These are phyloP conservation scores for Kregervanrija pseudodelftensis DNA, from an alignment of 805 yeast species.

Conservation along the genomic window DNA sequence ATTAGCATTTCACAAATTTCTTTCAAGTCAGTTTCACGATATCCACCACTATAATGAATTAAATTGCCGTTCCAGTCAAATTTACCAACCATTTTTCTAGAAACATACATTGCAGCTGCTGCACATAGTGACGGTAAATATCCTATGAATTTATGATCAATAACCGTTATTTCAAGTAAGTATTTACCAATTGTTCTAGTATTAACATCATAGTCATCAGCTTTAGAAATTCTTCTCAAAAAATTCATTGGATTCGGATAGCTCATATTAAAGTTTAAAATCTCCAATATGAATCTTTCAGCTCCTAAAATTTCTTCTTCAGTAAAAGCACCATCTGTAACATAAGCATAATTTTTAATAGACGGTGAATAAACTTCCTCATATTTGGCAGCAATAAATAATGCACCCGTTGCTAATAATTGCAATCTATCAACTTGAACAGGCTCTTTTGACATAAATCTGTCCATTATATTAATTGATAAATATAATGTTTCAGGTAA, in stretches of 20 bases:
- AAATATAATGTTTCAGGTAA: conserved; percentile 80
- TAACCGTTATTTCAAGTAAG: conserved; percentile 66
- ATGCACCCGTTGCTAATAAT: conserved; percentile 75
- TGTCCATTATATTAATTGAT: conserved; percentile 80
- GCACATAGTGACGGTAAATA: conserved; percentile 70
- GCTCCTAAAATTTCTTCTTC: conserved; percentile 78
- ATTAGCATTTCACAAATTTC: conserved; percentile 69
- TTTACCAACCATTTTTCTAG: conserved; percentile 64
- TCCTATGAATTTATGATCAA: conserved; percentile 70
- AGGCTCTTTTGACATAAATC: conserved; percentile 68
- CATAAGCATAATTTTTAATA: conserved; percentile 76
- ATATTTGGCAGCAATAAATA: conserved; percentile 87
- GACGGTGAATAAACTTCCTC: conserved; percentile 90
- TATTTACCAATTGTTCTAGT: conserved; percentile 83
- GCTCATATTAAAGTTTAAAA: conserved; percentile 65
- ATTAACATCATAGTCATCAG: conserved; percentile 81
- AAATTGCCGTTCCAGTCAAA: conserved; percentile 77
- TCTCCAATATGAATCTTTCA: conserved; percentile 70
- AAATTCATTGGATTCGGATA: conserved; percentile 90
- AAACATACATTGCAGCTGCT: conserved; percentile 83
- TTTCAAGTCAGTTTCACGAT: conserved; percentile 61
- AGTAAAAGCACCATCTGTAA: conserved; percentile 78
- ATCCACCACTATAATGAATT: conserved; percentile 89
- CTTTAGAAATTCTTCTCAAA: conserved; percentile 79
- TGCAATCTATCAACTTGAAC: conserved; percentile 78